Evolutionary conservation across 139 green algal species (phyloP).

Genomic region (Klebsormidium nitens): DNA sequence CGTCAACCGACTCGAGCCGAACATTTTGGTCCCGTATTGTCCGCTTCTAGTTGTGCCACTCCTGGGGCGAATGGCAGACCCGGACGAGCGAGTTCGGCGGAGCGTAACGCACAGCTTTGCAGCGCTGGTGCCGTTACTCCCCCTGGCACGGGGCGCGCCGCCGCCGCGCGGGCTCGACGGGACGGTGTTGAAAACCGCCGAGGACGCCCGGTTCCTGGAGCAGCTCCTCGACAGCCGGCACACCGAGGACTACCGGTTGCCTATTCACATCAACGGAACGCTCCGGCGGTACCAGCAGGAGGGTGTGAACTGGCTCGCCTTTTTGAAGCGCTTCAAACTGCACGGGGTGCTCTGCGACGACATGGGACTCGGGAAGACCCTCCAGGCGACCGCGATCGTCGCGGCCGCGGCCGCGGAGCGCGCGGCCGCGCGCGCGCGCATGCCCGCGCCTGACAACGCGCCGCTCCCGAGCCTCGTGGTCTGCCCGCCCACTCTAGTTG

Average conservation of each 20-base stretch:
- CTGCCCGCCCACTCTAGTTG: slow-evolving; percentile 88
- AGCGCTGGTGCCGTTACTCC: slow-evolving; percentile 72
- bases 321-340: slow-evolving; percentile 86
- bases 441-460: background rate
- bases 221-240: slow-evolving; percentile 83
- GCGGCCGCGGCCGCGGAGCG: slow-evolving; percentile 42
- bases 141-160: slow-evolving; percentile 65
- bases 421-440: background rate
- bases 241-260: slow-evolving; percentile 64
- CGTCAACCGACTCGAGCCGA: slow-evolving; percentile 24
- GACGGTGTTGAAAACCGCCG: slow-evolving; percentile 41
- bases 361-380: slow-evolving; percentile 82
- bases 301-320: slow-evolving; percentile 95
- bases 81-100: slow-evolving; percentile 47
- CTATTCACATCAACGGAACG: slow-evolving; percentile 48
- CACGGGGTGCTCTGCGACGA: slow-evolving; percentile 94
- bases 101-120: slow-evolving; percentile 71
- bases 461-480: slow-evolving; percentile 71
- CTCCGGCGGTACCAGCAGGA: slow-evolving; percentile 81
- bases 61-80: slow-evolving; percentile 82
- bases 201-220: slow-evolving; percentile 73
- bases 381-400: slow-evolving; percentile 65
- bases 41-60: slow-evolving; percentile 82
- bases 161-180: slow-evolving; percentile 46
- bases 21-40: slow-evolving; percentile 57